Evolutionary conservation across 2,329 filamentous ascomycete species (phyloP).

Genomic region (Aspergillus cejpii): DNA sequence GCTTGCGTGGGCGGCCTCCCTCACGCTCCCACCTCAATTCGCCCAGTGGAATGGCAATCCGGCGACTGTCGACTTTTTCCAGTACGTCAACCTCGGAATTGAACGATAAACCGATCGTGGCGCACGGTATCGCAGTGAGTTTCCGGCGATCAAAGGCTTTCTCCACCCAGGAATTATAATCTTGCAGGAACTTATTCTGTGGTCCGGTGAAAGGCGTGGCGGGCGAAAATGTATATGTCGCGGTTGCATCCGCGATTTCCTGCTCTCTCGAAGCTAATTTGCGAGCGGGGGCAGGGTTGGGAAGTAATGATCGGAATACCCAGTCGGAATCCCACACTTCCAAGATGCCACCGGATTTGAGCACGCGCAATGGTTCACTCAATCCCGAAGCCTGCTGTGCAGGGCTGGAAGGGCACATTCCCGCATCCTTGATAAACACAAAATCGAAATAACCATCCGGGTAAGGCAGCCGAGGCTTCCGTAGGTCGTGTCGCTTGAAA

Average conservation of each 20-base stretch:
- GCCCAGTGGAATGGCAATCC: conserved; percentile 78
- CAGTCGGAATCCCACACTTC: conserved; percentile 91
- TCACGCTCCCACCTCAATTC: conserved; percentile 84
- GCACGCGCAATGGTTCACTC: conserved; percentile 69
- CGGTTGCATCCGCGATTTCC: conserved; percentile 59
- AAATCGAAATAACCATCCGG: conserved; percentile 75
- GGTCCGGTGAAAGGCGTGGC: conserved; percentile 76
- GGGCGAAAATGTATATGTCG: conserved; percentile 73
- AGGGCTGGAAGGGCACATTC: conserved; percentile 57
- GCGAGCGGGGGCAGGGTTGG: conserved; percentile 60
- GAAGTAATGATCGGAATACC: conserved; percentile 72
- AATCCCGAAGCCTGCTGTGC: conserved; percentile 50
- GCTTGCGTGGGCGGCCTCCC: conserved; percentile 38
- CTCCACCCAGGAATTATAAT: conserved; percentile 77
- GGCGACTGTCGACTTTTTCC: conserved; percentile 61
- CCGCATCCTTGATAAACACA: conserved; percentile 79
- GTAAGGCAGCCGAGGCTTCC: conserved; percentile 69
- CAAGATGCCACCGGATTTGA: conserved; percentile 69
- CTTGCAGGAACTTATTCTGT: conserved; percentile 71
- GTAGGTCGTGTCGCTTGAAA: conserved; percentile 82
- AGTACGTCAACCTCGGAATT: conserved; percentile 72
- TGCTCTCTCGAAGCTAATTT: conserved; percentile 56
- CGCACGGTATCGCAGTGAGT: conserved; percentile 69
- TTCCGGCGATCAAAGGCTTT: conserved; percentile 66
- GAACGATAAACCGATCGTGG: conserved; percentile 66